Percentiles rank a stretch among this genome's conserved stretches.
Conservation (phyloP, 1,284 basidiomycete genomes). For the Cryptococcus hybrid region DNA sequence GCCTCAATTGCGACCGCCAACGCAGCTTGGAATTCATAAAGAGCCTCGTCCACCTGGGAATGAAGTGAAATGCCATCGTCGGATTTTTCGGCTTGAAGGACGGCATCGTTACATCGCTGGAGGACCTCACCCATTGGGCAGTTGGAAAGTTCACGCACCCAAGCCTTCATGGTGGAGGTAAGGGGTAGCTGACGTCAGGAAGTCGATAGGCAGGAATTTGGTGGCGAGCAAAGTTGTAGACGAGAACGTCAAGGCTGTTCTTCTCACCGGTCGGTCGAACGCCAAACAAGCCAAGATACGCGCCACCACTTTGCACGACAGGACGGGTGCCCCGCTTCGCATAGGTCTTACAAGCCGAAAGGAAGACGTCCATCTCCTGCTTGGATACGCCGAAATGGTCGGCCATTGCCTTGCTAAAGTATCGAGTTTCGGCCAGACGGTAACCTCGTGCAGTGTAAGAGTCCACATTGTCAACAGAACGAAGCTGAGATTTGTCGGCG, state of each 20-base stretch:
- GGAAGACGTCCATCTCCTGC: conserved; percentile 53
- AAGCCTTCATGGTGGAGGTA: conserved; percentile 50
- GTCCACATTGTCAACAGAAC: conserved; percentile 46
- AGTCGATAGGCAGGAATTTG: conserved; percentile 57
- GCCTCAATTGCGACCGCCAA: conserved; percentile 54
- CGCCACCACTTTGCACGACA: conserved; percentile 54
- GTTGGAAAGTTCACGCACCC: conserved; percentile 49
- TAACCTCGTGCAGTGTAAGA: conserved; percentile 54
- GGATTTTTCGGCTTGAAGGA: conserved; percentile 41
- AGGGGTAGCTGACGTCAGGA: conserved; percentile 51
- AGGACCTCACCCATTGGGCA: conserved; percentile 52
- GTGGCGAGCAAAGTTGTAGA: conserved; percentile 56
- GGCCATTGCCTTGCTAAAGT: conserved; percentile 53
- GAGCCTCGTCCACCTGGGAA: conserved; percentile 42
- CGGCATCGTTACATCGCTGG: conserved; percentile 47
- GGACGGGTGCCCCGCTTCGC: conserved; percentile 54
- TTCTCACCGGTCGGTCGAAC: conserved; percentile 49
- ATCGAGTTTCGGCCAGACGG: conserved; percentile 54
- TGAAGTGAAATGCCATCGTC: conserved; percentile 33
- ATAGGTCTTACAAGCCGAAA: conserved; percentile 54
- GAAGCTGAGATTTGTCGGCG: conserved; percentile 22
- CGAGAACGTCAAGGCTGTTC: conserved; percentile 51
- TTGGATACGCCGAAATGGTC: conserved; percentile 53
- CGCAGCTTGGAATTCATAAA: conserved; percentile 55
- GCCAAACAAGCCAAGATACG: conserved; percentile 55